Evolutionary conservation across 805 yeast species (phyloP), one percentile per base, ranked within the genome.

Genomic region (Ogataea naganishii): DNA sequence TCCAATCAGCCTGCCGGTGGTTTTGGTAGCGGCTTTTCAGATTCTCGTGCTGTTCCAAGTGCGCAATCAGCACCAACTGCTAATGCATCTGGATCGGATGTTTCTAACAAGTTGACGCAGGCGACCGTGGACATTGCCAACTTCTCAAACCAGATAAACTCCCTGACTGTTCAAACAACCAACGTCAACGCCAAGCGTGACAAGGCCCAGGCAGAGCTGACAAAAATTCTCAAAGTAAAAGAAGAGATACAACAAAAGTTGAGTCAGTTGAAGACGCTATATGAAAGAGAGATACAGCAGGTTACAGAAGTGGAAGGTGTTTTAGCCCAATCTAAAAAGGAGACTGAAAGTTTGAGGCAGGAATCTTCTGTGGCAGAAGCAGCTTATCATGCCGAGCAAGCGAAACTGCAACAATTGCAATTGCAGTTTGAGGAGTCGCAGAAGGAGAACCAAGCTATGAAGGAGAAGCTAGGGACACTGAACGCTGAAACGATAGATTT

Each of bases 41-140:
- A 27, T 31, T n/a, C 38, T 20, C 14, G n/a, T n/a, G n/a, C n/a
- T n/a, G n/a, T n/a, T n/a, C n/a, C n/a, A n/a, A n/a, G n/a, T n/a
- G 39, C 16, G 27, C 38, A 30, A 24, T 29, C 43, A 14, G 30
- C 47, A 16, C 38, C 49, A 22, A 31, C 47, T 13, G 36, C 46
- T 14, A 35, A 44, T 14, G 31, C 43, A 5, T 18, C 61, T 10
- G 50, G 50, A 28, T 60, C 64, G 5, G 82, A 71, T n/a, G 66
- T 78, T 2, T 69, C 83, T 2, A 74, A 76, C 18, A 75, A 78
- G 46, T 60, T 85, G 29, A 75, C 94, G 1, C 71, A 72, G 36
- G 89, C 95, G 4, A 75, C 92, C 6, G 71, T 86, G 6, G 95
- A 84, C 43, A 69, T 85, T 51, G 95, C 94, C 11, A 84, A 88